Conservation (phyloP, 768 basidiomycete species). For the Gelatoporia subvermispora region DNA sequence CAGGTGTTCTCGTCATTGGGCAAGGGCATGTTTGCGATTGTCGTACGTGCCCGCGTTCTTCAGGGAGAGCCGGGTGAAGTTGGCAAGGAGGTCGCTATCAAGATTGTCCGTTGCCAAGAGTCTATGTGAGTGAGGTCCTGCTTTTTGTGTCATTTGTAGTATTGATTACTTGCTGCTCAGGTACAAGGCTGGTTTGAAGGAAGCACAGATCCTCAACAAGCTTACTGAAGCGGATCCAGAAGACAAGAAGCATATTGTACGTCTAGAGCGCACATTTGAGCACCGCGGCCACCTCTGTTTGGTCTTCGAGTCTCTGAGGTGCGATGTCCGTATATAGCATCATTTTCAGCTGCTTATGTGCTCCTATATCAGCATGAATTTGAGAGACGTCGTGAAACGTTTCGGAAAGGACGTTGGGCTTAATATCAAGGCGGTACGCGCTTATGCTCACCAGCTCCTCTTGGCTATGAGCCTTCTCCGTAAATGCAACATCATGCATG, state of each 20-base stretch:
- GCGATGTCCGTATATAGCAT: constrained; percentile 11
- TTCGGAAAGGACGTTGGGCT: constrained; percentile 98
- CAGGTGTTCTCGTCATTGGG: constrained; percentile 95
- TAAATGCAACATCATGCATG: constrained; percentile 94
- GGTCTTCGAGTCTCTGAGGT: constrained; percentile 95
- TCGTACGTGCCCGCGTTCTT: constrained; percentile 84
- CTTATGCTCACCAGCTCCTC: constrained; percentile 97
- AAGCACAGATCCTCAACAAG: constrained; percentile 84
- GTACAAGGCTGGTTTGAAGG: constrained; percentile 93
- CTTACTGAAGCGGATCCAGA: constrained; percentile 87
- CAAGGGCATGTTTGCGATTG: constrained; percentile 98
- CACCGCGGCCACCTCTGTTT: constrained; percentile 95
- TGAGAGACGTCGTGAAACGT: constrained; percentile 95
- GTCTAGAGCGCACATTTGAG: constrained; percentile 93
- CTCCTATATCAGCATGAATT: constrained; percentile 72
- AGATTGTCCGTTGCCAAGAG: constrained; percentile 93
- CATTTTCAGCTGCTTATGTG: not conserved
- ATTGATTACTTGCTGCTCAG: constrained; percentile 34
- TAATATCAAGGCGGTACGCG: constrained; percentile 94
- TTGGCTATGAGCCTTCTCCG: constrained; percentile 77
- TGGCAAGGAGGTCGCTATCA: constrained; percentile 89
- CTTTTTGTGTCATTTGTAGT: not conserved
- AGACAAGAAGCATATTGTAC: constrained; percentile 93
- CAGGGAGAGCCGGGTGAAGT: constrained; percentile 50
- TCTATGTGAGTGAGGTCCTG: constrained; percentile 65